Conservation (phyloP, 2,329 filamentous ascomycete species). For the Arthrobotrys sinensis region DNA sequence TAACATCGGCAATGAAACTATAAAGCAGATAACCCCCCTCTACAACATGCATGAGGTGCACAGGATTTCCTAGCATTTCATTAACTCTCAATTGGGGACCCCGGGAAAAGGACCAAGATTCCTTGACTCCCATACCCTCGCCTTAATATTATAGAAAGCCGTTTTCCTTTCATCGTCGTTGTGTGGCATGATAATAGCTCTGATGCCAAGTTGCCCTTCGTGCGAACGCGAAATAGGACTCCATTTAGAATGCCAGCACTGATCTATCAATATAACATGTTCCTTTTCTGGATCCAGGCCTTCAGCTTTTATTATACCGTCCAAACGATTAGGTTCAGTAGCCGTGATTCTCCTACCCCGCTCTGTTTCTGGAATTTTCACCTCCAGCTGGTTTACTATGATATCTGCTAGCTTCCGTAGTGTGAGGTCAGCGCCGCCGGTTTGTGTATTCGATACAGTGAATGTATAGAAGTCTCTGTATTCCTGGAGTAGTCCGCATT, state of each 20-base stretch:
- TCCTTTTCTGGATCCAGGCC: conserved; percentile 5
- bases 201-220: background rate
- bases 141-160: background rate
- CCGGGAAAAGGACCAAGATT: too few relatives aligned
- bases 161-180: background rate
- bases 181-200: background rate
- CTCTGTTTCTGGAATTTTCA: background rate
- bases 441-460: too few relatives aligned
- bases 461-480: background rate
- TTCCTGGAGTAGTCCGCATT: background rate
- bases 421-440: background rate
- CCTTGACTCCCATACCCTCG: background rate
- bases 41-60: too few relatives aligned
- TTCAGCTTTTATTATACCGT: background rate
- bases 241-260: background rate
- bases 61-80: too few relatives aligned
- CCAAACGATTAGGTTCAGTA: background rate
- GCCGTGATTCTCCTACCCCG: background rate
- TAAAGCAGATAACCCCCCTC: too few relatives aligned
- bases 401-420: background rate
- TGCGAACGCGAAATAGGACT: background rate
- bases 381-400: background rate
- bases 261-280: conserved; percentile 9
- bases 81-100: too few relatives aligned
- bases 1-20: too few relatives aligned